A percentile compares a stretch with the other conserved stretches of the same genome.
These are phyloP conservation scores for Biancaea sappan DNA, from an alignment of 306 rosid species.

Conservation along the genomic window DNA sequence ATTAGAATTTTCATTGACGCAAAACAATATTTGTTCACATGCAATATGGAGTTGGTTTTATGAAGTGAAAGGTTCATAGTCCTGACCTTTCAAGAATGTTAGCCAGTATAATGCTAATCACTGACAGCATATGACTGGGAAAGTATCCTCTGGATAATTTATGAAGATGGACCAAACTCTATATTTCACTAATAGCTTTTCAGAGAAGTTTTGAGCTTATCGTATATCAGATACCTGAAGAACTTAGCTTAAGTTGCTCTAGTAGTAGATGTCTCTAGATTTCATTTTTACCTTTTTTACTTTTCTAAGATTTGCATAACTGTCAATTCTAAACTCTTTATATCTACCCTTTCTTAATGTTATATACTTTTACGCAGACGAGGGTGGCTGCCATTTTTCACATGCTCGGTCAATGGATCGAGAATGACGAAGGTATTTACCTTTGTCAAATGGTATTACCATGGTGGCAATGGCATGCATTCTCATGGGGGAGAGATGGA, in stretches of 20 bases:
- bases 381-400: constrained; percentile 62
- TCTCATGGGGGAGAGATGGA: constrained; percentile 35
- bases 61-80: background rate
- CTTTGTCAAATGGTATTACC: constrained; percentile 26
- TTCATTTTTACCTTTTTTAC: too few relatives aligned
- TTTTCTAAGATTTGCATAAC: too few relatives aligned
- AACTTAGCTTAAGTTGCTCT: too few relatives aligned
- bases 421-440: constrained; percentile 38
- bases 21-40: background rate
- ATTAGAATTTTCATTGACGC: background rate
- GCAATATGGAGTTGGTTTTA: background rate
- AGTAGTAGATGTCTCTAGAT: background rate
- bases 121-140: background rate
- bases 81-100: background rate
- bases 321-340: background rate
- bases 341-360: constrained; percentile 24
- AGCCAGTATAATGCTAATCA: background rate
- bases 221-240: background rate
- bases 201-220: too few relatives aligned
- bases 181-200: background rate
- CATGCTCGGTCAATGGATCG: constrained; percentile 67
- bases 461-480: constrained; percentile 14
- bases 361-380: constrained; percentile 48
- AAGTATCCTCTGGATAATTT: too few relatives aligned
- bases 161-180: too few relatives aligned